Evolutionary conservation across 1,284 basidiomycete species (phyloP).

Genomic region (Pseudozyma tsukubaensis): DNA sequence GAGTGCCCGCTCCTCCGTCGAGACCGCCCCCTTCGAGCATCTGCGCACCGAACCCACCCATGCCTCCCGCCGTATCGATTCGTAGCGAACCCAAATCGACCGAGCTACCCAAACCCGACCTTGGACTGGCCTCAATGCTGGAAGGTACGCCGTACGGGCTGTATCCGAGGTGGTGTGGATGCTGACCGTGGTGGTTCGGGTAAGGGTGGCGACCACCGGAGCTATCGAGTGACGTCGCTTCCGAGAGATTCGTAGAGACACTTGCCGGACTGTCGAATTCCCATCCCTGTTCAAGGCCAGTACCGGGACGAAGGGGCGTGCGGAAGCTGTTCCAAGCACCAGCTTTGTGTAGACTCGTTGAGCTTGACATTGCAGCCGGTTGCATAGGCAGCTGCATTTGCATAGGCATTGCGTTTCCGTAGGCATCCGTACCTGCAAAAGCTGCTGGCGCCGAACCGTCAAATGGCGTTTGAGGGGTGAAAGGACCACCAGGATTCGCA

Average conservation of each 20-base stretch:
- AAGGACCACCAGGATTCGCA: conserved; percentile 2
- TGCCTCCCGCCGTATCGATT: conserved; percentile 24
- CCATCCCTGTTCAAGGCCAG: conserved; percentile 17
- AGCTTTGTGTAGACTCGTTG: conserved; percentile 16
- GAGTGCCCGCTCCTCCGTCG: background rate
- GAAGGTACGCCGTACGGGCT: conserved; percentile 33
- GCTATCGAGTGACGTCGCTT: conserved; percentile 37
- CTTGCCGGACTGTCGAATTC: conserved; percentile 47
- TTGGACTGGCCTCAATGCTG: conserved; percentile 38
- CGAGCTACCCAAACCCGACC: conserved; percentile 30
- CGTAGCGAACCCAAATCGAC: conserved; percentile 38
- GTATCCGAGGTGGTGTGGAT: conserved; percentile 23
- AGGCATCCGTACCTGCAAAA: conserved; percentile 4
- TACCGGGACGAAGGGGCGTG: conserved; percentile 9
- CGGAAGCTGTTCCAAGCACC: conserved; percentile 37
- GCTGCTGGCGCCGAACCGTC: conserved; percentile 4
- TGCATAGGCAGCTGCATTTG: conserved; percentile 30
- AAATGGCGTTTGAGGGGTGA: conserved; percentile 1
- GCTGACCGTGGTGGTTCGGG: background rate
- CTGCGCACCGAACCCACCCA: background rate
- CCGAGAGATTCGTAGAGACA: conserved; percentile 41
- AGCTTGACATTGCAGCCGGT: conserved; percentile 13
- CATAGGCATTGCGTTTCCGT: conserved; percentile 24
- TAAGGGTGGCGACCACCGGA: background rate
- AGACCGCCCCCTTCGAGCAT: conserved; percentile 11